phyloP scores from a whole-genome alignment of 1,139 yeast species.

The Pichia sp. region DNA sequence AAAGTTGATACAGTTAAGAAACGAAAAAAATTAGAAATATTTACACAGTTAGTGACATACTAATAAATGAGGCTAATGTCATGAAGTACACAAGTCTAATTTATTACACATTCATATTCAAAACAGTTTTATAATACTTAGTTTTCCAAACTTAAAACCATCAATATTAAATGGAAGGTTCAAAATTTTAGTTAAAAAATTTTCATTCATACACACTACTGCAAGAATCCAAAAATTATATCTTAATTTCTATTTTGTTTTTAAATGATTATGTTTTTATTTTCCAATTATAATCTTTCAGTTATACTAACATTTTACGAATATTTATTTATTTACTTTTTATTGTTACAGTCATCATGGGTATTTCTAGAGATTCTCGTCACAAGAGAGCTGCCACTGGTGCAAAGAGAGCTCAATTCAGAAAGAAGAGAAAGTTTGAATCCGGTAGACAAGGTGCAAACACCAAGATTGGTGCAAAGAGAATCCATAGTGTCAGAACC shows the following conservation, averaged over 20 bases:
- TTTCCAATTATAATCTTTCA: not conserved
- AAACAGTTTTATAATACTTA: no score
- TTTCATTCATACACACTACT: not conserved
- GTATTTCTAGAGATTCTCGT: conserved; percentile 99
- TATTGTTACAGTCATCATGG: conserved; percentile 52
- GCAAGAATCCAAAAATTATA: not conserved
- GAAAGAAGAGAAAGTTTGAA: conserved; percentile 99
- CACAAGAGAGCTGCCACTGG: conserved; percentile 99
- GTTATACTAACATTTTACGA: conserved; percentile 6
- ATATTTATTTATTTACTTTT: not conserved
- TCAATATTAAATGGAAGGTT: no score
- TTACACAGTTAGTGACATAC: not conserved
- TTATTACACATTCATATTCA: no score
- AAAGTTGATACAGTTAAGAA: not conserved
- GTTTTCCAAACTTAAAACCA: no score
- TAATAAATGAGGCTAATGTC: not conserved
- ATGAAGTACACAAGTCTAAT: no score
- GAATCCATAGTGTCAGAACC: conserved; percentile 98
- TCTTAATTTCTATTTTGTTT: not conserved
- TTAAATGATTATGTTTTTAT: not conserved
- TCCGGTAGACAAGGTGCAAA: conserved; percentile 99
- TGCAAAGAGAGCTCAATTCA: conserved; percentile 99
- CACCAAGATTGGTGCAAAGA: conserved; percentile 98
- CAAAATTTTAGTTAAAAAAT: not conserved
- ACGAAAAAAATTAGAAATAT: not conserved